phyloP scores from a whole-genome alignment of 192 early-diverging fungal genomes.

The Coemansia sp. region DNA sequence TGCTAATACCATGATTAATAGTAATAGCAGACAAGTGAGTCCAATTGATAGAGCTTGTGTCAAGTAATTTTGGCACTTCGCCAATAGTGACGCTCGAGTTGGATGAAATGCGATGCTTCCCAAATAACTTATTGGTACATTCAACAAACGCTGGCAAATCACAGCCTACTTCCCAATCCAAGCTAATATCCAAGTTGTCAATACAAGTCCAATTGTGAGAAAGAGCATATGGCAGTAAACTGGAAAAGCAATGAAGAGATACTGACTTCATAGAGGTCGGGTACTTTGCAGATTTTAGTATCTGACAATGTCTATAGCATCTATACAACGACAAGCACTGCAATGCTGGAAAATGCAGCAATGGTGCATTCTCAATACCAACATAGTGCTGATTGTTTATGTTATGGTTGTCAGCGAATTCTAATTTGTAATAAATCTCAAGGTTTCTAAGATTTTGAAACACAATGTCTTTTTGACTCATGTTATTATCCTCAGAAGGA shows the following conservation, averaged over 20 bases:
- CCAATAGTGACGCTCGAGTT: not conserved
- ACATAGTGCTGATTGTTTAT: not conserved
- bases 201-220: not conserved
- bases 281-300: slow-evolving; percentile 1
- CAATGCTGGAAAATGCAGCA: slow-evolving; percentile 2
- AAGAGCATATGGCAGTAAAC: not conserved
- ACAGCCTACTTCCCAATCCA: not conserved
- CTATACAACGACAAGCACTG: slow-evolving; percentile 6
- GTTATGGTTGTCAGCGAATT: not conserved
- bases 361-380: too few relatives aligned
- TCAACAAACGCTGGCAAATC: not conserved
- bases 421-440: slow-evolving; percentile 8
- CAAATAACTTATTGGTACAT: slow-evolving; percentile 1
- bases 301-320: slow-evolving; percentile 10
- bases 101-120: not conserved
- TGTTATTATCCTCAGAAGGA: not conserved
- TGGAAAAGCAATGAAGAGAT: slow-evolving; percentile 1
- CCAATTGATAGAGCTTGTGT: not conserved
- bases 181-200: not conserved
- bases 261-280: not conserved
- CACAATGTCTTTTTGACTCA: not conserved
- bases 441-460: slow-evolving; percentile 4
- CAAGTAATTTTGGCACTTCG: not conserved
- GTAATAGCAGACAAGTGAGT: slow-evolving; percentile 5
- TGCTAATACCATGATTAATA: not conserved